Base-by-base conservation (phyloP, 139 green algal genomes). In the Mesotaenium endlicherianum region DNA sequence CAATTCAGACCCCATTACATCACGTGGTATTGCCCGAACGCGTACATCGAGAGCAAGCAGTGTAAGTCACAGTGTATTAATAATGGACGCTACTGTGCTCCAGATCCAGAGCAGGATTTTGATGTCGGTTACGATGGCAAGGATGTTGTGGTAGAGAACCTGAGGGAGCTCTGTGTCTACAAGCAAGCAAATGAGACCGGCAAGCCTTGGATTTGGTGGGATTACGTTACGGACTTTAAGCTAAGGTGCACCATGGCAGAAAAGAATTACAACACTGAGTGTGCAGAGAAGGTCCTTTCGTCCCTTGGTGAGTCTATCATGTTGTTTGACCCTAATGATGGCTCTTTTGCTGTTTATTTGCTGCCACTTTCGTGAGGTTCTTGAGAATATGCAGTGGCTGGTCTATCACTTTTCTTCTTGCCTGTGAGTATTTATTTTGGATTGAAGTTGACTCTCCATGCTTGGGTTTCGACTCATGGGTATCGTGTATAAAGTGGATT, bases 1-100 rank as follows among this genome's bases (percentile, higher is more conserved):
- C 59, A 84, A 41, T 98, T 98, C 89, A 89, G 87, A 39, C 95
- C 95, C 1, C 95, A 97, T 88, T 98, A 96, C 92, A 91, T 97
- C 34, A 90, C 96, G 8, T 96, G 92, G 92, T 84, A 93, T 47
- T 97, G 93, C 89, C 91, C 92, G 2, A 20, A 49, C 1, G 47
- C 77, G 49, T 87, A 93, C 84, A 59, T 82, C 2, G 70, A 91
- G 45, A 88, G 42, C 26, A 55, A 85, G 2, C 93, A 95, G 87
- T 97, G 93, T 88, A 74, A 88, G 67, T 89, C 41, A 41, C 91
- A 97, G 88, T 98, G 95, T 92, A 95, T 98, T 64, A 88, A 87
- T 78, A 36, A 77, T 6, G 87, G 87, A 8, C 76, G 91, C 3
- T 98, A 98, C 92, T 98, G 95, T 83, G 82, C 75, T 8, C 93